phyloP scores from a whole-genome alignment of 371 early-diverging fungal species.

The Mortierella sp. region DNA sequence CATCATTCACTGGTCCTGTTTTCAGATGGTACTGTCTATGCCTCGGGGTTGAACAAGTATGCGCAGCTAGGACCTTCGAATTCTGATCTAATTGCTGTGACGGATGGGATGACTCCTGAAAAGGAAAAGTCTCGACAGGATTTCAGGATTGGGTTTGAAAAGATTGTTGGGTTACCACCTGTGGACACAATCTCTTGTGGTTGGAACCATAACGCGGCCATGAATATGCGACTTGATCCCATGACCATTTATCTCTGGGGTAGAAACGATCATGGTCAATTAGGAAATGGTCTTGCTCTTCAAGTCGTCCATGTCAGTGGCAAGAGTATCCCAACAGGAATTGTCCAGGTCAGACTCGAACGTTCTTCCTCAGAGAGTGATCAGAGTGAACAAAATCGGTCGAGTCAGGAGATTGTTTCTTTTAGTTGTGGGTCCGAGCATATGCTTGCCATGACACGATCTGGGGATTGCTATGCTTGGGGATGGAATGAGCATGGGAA shows the following conservation, averaged over 20 bases:
- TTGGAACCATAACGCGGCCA: constrained; percentile 77
- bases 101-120: neutral
- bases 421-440: constrained; percentile 87
- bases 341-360: constrained; percentile 22
- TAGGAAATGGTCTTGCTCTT: constrained; percentile 38
- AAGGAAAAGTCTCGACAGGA: neutral
- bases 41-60: constrained; percentile 72
- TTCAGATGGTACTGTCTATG: constrained; percentile 58
- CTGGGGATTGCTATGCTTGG: constrained; percentile 70
- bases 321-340: neutral
- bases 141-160: constrained; percentile 40
- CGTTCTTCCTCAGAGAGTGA: neutral
- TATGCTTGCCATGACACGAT: constrained; percentile 60
- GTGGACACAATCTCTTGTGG: constrained; percentile 65
- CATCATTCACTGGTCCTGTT: constrained; percentile 60
- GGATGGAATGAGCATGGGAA: constrained; percentile 98
- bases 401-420: constrained; percentile 31
- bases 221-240: constrained; percentile 51
- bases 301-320: neutral
- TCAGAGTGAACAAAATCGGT: neutral
- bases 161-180: constrained; percentile 20
- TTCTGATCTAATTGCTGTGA: neutral
- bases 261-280: constrained; percentile 77
- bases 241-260: constrained; percentile 67
- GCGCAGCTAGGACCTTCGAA: constrained; percentile 62